Percentiles rank a stretch among this genome's conserved stretches.
Evolutionary conservation across 306 rosid genomes (phyloP).

Genomic region (Heteromeles arbutifolia): DNA sequence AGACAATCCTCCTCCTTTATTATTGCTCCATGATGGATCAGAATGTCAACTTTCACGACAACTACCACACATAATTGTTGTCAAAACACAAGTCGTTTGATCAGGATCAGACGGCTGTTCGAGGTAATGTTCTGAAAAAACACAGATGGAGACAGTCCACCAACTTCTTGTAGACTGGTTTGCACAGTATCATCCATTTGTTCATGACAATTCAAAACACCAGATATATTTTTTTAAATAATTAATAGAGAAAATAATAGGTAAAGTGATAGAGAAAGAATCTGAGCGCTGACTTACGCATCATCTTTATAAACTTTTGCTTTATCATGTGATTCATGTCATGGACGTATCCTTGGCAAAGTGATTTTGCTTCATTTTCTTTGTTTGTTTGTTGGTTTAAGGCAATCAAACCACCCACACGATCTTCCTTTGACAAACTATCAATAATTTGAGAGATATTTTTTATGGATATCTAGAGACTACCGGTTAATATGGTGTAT

Average conservation of each 20-base stretch:
- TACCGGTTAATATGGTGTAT: too few relatives aligned
- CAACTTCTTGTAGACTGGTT: not conserved
- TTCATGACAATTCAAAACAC: not conserved
- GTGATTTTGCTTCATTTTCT: constrained; percentile 25
- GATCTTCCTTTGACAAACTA: constrained; percentile 20
- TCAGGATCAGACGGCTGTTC: not conserved
- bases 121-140: not conserved
- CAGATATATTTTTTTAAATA: not conserved
- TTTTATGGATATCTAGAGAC: too few relatives aligned
- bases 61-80: too few relatives aligned
- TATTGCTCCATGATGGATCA: not conserved
- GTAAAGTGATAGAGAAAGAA: constrained; percentile 26
- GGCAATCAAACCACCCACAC: constrained; percentile 8
- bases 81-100: not conserved
- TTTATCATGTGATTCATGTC: constrained; percentile 15
- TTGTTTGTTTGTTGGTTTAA: constrained; percentile 17
- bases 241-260: not conserved
- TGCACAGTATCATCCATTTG: not conserved
- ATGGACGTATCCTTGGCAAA: constrained; percentile 35
- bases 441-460: not conserved
- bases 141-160: not conserved
- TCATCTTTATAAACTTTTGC: constrained; percentile 29
- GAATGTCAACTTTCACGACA: constrained; percentile 24
- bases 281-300: constrained; percentile 55
- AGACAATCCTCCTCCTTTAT: too few relatives aligned